phyloP scores from a whole-genome alignment of 1,284 basidiomycete genomes.

The Cryptococcus amylolentus region DNA sequence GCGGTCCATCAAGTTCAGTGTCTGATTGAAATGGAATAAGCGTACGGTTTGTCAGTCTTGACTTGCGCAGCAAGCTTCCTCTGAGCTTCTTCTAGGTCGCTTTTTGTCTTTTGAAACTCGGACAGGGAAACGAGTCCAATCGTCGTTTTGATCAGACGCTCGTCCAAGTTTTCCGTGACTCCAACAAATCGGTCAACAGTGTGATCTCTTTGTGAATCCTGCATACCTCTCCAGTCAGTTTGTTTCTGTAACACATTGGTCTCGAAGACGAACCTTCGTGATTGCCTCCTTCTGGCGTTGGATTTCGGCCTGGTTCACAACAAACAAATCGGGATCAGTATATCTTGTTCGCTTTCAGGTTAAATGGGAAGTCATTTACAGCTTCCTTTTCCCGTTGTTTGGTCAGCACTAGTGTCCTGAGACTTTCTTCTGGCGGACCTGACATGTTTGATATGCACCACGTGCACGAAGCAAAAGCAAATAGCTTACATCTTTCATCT shows the following conservation, averaged over 20 bases:
- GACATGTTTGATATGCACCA: conserved; percentile 4
- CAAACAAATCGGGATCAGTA: not conserved
- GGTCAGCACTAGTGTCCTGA: conserved; percentile 20
- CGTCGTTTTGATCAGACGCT: conserved; percentile 85
- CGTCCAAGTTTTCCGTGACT: conserved; percentile 92
- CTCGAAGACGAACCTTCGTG: conserved; percentile 19
- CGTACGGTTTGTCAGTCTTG: conserved; percentile 31
- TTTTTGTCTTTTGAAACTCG: conserved; percentile 84
- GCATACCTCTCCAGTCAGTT: not conserved
- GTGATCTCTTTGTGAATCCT: conserved; percentile 59
- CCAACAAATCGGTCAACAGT: conserved; percentile 85
- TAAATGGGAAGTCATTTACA: conserved; percentile 14
- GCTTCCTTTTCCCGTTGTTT: conserved; percentile 38
- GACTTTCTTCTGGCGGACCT: conserved; percentile 27
- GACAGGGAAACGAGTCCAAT: conserved; percentile 89
- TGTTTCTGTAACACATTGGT: not conserved
- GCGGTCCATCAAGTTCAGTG: conserved; percentile 46
- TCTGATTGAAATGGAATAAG: not conserved
- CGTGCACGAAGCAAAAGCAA: too few relatives aligned
- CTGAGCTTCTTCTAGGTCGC: conserved; percentile 88
- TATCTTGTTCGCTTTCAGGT: too few relatives aligned
- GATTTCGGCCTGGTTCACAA: conserved; percentile 29
- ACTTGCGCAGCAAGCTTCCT: conserved; percentile 74
- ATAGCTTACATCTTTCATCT: too few relatives aligned
- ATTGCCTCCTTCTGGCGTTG: conserved; percentile 37